Percentiles rank a stretch among this genome's conserved stretches.
Conservation (phyloP, 140 eudicot genomes). For the Anethum foeniculum region DNA sequence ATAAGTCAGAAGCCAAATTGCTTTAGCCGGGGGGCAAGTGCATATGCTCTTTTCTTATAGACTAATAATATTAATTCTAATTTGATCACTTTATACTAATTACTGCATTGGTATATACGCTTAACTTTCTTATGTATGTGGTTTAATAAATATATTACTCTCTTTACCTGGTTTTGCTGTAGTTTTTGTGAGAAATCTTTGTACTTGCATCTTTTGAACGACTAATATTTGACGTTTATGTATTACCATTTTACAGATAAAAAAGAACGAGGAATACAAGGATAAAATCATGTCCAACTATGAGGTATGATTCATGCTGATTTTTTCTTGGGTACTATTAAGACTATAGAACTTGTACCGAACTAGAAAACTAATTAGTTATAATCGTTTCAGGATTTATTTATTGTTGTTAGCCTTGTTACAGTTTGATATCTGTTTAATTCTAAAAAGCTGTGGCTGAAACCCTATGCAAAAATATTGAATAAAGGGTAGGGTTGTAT, state of each 20-base stretch:
- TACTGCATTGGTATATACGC: background rate
- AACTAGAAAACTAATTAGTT: background rate
- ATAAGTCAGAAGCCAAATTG: constrained; percentile 24
- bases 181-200: background rate
- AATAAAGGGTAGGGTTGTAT: too few species aligned
- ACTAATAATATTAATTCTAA: background rate
- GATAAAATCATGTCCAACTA: constrained; percentile 66
- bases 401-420: too few species aligned
- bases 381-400: background rate
- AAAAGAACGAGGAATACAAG: constrained; percentile 71
- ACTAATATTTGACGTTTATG: constrained; percentile 5
- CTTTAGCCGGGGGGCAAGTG: constrained; percentile 23
- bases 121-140: background rate
- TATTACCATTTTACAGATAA: constrained; percentile 44
- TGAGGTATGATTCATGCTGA: constrained; percentile 41
- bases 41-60: background rate
- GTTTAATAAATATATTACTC: background rate
- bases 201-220: background rate
- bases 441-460: too few species aligned
- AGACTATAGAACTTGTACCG: background rate
- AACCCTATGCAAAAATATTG: too few species aligned
- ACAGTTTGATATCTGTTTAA: too few species aligned
- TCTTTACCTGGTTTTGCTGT: background rate
- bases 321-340: background rate
- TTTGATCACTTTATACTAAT: background rate